Base-by-base conservation (phyloP, 805 yeast genomes). In the Saccharomycopsis oosterbeekiorum region DNA sequence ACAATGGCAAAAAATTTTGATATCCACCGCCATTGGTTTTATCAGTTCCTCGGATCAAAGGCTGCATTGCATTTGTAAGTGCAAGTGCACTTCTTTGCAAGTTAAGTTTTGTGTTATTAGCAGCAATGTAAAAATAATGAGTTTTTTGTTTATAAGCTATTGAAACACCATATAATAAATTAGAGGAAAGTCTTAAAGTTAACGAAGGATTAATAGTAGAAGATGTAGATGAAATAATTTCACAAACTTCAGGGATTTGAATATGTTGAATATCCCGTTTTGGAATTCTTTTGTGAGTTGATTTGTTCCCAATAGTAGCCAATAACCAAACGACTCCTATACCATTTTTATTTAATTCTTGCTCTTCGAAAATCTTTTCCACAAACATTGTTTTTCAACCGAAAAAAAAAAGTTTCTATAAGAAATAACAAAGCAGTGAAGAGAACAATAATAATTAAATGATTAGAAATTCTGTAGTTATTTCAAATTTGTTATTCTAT, bases 111-210 rank as follows among this genome's bases (percentile, higher is more conserved):
- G 43, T 55, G 21, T 41, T 17, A 17, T 15, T 51, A 15, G 57
- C 58, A 26, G 62, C 64, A 67, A 71, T 67, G 64, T 74, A 75
- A 64, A 79, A 75, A 65, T 76, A 77, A 2, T 76, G 77, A 0
- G 80, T 75, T 67, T 84, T 80, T 34, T 79, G 78, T 61, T 75
- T 79, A 67, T 78, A 79, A 47, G 78, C 69, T 42, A 80, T 61
- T 1, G 82, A 71, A 4, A 80, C 71, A 1, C 84, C 84, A 63
- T 78, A 74, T 41, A 80, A 67, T 8, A 80, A 65, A 56, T 69
- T 76, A 0, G 83, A 78, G 0, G 74, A 69, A 14, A 75, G 64
- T 37, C 81, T 65, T 1, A 73, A 61, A 1, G 70, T 68, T 55
- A 68, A 55, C 0, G 60, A 17, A 6, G 56, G 59, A 12, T 54